These are phyloP conservation scores for Naganishia sp. DNA, from an alignment of 1,284 basidiomycete genomes.

Conservation along the genomic window DNA sequence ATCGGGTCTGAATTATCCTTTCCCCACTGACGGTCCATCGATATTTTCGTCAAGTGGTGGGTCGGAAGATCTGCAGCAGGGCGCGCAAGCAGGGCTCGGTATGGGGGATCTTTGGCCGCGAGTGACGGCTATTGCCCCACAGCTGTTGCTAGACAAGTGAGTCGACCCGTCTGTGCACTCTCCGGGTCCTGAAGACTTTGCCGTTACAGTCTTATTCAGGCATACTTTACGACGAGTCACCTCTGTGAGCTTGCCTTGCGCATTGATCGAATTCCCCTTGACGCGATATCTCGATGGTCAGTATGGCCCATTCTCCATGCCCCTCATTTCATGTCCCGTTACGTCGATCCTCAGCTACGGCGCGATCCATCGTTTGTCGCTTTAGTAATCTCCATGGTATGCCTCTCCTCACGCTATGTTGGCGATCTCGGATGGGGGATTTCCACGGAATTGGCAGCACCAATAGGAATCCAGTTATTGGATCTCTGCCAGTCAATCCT, in stretches of 20 bases:
- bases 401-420: constrained; percentile 42
- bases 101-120: constrained; percentile 36
- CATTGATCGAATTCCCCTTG: background rate
- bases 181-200: constrained; percentile 18
- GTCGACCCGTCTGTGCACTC: constrained; percentile 1
- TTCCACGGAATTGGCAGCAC: constrained; percentile 21
- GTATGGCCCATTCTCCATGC: constrained; percentile 45
- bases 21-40: background rate
- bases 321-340: constrained; percentile 42
- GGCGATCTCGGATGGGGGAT: constrained; percentile 36
- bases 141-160: constrained; percentile 38
- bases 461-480: constrained; percentile 35
- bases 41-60: constrained; percentile 6
- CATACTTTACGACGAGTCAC: constrained; percentile 45
- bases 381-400: constrained; percentile 42
- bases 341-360: constrained; percentile 35
- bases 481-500: constrained; percentile 36
- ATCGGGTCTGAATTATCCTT: constrained; percentile 35
- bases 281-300: constrained; percentile 11
- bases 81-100: constrained; percentile 8
- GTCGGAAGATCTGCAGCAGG: background rate
- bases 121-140: constrained; percentile 36
- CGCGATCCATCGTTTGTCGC: constrained; percentile 42
- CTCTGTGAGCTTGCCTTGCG: constrained; percentile 35
- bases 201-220: constrained; percentile 37